Percentiles rank a stretch among this genome's conserved stretches.
Evolutionary conservation across 495 filamentous ascomycete species (phyloP).

Genomic region (Ascodesmis nigricans): DNA sequence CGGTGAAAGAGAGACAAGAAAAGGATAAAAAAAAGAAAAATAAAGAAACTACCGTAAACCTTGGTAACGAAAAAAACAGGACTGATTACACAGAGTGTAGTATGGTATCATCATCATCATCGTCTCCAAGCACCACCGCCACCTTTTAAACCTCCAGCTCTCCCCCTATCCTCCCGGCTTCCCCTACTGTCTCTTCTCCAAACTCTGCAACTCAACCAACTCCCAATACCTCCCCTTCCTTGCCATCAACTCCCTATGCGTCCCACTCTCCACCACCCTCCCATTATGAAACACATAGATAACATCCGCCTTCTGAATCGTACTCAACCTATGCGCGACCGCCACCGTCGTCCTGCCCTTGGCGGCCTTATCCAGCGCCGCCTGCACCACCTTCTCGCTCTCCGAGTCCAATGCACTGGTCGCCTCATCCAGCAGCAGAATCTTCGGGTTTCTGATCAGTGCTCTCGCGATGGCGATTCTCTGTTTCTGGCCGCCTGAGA

Average conservation of each 20-base stretch:
- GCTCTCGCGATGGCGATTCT: constrained; percentile 56
- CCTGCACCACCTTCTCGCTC: constrained; percentile 64
- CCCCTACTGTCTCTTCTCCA: constrained; percentile 33
- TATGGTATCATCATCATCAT: neutral
- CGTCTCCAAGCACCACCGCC: neutral
- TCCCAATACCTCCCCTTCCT: constrained; percentile 52
- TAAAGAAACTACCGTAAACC: neutral
- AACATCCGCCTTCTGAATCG: constrained; percentile 61
- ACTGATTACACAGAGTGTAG: neutral
- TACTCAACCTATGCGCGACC: constrained; percentile 55
- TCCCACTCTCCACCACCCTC: constrained; percentile 48
- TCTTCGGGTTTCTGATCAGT: constrained; percentile 43
- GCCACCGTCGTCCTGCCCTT: constrained; percentile 57
- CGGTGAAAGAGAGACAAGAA: neutral
- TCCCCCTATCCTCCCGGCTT: neutral
- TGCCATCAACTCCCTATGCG: constrained; percentile 42
- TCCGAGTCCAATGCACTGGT: constrained; percentile 65
- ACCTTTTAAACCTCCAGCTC: neutral
- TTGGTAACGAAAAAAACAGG: too few relatives aligned
- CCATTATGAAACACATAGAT: constrained; percentile 72
- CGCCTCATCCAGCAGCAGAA: constrained; percentile 61
- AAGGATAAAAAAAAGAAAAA: neutral
- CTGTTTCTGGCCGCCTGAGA: constrained; percentile 72
- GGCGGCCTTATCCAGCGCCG: constrained; percentile 51
- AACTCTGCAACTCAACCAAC: constrained; percentile 55